phyloP scores from a whole-genome alignment of 2,329 filamentous ascomycete genomes.

The Mycosphaerelloides madeirae region DNA sequence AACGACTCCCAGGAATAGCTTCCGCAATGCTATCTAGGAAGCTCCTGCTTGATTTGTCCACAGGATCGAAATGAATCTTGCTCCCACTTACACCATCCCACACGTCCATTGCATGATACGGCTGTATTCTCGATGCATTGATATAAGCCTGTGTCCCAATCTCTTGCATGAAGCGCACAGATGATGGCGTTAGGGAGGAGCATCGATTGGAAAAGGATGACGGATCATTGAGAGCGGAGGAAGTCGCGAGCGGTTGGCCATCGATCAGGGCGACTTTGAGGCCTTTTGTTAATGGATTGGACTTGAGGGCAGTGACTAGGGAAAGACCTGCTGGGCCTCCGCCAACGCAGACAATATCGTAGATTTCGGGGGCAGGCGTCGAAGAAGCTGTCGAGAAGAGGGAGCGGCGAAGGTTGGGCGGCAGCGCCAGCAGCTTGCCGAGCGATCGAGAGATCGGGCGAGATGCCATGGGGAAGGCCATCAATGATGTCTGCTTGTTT shows the following conservation, averaged over 20 bases:
- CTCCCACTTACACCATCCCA: constrained; percentile 93
- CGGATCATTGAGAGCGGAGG: constrained; percentile 61
- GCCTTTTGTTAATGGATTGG: constrained; percentile 50
- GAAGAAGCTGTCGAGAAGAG: constrained; percentile 22
- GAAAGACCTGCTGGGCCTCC: constrained; percentile 22
- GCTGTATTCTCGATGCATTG: constrained; percentile 67
- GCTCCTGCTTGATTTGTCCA: constrained; percentile 18
- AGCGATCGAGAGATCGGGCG: constrained; percentile 7
- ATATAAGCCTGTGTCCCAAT: constrained; percentile 85
- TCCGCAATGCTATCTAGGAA: constrained; percentile 26
- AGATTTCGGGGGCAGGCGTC: constrained; percentile 59
- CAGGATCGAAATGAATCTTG: constrained; percentile 68
- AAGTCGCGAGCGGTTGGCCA: constrained; percentile 73
- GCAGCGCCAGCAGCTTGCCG: constrained; percentile 23
- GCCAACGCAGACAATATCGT: constrained; percentile 37
- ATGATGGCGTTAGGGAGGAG: constrained; percentile 87
- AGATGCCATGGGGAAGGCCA: constrained; percentile 8
- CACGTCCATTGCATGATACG: constrained; percentile 94
- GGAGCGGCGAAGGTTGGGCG: constrained; percentile 24
- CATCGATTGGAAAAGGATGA: constrained; percentile 86
- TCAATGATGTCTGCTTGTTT: not conserved
- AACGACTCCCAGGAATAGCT: constrained; percentile 27
- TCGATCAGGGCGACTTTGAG: constrained; percentile 87
- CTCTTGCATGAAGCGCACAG: constrained; percentile 69
- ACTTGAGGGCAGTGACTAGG: constrained; percentile 34